These are phyloP conservation scores for Flaveria sonorensis DNA, from an alignment of 129 eudicot genomes.

Conservation along the genomic window DNA sequence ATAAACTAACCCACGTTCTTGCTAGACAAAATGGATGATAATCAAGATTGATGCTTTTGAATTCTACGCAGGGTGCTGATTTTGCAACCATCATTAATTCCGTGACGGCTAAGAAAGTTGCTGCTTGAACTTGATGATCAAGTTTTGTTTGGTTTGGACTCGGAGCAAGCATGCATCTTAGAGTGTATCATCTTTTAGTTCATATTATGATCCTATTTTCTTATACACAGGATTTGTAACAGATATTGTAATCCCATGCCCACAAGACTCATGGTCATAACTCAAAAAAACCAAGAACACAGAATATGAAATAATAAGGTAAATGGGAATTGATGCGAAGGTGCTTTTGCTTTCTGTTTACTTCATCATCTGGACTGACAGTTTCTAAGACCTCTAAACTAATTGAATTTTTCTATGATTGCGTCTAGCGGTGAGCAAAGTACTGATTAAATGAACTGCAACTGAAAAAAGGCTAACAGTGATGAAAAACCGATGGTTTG, in stretches of 20 bases:
- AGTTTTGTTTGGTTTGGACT: conserved; percentile 24
- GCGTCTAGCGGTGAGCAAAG: background rate
- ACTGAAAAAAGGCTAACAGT: background rate
- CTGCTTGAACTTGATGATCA: conserved; percentile 83
- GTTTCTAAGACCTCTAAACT: background rate
- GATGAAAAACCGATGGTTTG: background rate
- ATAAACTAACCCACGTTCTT: background rate
- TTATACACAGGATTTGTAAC: conserved; percentile 35
- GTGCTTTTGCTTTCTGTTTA: background rate
- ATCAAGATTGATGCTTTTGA: conserved; percentile 1
- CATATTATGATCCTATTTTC: conserved; percentile 21
- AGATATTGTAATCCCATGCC: conserved; percentile 28
- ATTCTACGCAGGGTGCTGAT: conserved; percentile 72
- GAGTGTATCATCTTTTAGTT: conserved; percentile 30
- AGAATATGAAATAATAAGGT: conserved; percentile 37
- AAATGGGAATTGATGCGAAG: background rate
- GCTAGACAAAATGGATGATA: background rate
- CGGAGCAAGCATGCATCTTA: conserved; percentile 37
- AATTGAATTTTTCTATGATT: background rate
- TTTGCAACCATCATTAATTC: conserved; percentile 91
- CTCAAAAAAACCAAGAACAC: conserved; percentile 19
- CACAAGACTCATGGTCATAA: conserved; percentile 25
- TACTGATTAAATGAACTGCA: background rate
- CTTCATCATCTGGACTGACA: background rate
- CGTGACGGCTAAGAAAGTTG: conserved; percentile 90